phyloP scores from a whole-genome alignment of 148 eudicot species.

The Arctostaphylos glauca region DNA sequence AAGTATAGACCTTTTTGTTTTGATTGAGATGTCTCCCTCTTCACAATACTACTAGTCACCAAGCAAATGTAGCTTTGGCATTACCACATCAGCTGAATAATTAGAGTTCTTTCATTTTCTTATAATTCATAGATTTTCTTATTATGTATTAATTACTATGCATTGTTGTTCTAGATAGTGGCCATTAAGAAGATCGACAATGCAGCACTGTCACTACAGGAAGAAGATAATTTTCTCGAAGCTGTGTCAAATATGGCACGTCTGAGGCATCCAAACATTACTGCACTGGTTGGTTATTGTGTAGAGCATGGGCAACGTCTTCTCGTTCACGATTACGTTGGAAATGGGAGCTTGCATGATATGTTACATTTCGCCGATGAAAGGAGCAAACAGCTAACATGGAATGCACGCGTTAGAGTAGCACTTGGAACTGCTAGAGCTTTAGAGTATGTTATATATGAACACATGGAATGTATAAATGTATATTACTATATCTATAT shows the following conservation, averaged over 20 bases:
- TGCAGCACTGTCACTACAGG: slow-evolving; percentile 88
- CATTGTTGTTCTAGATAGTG: slow-evolving; percentile 46
- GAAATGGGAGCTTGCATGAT: slow-evolving; percentile 86
- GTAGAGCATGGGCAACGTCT: slow-evolving; percentile 92
- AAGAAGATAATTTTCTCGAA: slow-evolving; percentile 95
- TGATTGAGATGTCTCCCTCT: neutral
- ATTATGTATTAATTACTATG: neutral
- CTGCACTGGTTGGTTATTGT: slow-evolving; percentile 79
- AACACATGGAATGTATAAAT: neutral
- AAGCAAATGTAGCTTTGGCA: neutral
- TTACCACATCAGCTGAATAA: neutral
- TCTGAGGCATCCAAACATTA: slow-evolving; percentile 86
- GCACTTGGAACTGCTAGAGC: slow-evolving; percentile 99
- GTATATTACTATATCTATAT: neutral
- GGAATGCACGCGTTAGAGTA: slow-evolving; percentile 91
- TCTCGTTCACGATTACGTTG: slow-evolving; percentile 75
- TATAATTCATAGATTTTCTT: neutral
- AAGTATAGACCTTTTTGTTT: neutral
- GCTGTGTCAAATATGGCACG: slow-evolving; percentile 96
- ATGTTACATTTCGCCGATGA: slow-evolving; percentile 89
- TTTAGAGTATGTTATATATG: slow-evolving; percentile 59
- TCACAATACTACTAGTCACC: neutral
- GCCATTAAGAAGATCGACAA: slow-evolving; percentile 92
- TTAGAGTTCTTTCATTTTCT: slow-evolving; percentile 3
- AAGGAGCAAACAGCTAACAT: slow-evolving; percentile 66